phyloP scores from a whole-genome alignment of 31 red algal species.

The Odonthalia washingtoniensis region DNA sequence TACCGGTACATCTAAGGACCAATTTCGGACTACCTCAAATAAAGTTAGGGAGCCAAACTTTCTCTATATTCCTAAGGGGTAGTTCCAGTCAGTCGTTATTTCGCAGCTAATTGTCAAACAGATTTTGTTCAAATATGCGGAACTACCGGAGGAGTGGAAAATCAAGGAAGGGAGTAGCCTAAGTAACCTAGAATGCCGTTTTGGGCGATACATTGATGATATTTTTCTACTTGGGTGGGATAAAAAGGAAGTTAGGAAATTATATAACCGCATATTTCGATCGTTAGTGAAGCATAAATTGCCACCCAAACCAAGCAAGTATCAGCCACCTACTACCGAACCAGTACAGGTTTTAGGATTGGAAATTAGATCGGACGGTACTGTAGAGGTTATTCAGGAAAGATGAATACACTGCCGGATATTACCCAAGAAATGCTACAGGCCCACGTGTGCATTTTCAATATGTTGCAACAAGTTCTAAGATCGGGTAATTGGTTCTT shows the following conservation, averaged over 20 bases:
- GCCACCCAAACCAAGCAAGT: background rate
- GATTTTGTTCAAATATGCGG: background rate
- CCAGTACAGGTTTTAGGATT: background rate
- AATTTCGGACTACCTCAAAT: too few species aligned
- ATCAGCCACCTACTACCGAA: background rate
- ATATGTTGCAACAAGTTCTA: too few species aligned
- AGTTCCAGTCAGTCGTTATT: background rate
- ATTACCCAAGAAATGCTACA: too few species aligned
- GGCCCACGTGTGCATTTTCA: too few species aligned
- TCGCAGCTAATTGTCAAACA: background rate
- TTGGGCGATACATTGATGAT: background rate
- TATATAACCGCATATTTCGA: too few species aligned
- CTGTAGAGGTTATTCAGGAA: too few species aligned
- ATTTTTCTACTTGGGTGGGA: background rate
- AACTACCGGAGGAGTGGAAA: background rate
- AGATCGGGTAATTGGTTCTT: too few species aligned
- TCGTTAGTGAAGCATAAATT: background rate
- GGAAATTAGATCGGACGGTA: background rate
- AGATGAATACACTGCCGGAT: too few species aligned
- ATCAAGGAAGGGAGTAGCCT: background rate
- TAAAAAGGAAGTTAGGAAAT: background rate
- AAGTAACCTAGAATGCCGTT: too few species aligned
- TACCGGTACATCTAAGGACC: background rate
- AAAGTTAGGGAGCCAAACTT: too few species aligned
- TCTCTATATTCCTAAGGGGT: background rate